phyloP scores from a whole-genome alignment of 2,329 filamentous ascomycete genomes.

The Alternaria infectoria region DNA sequence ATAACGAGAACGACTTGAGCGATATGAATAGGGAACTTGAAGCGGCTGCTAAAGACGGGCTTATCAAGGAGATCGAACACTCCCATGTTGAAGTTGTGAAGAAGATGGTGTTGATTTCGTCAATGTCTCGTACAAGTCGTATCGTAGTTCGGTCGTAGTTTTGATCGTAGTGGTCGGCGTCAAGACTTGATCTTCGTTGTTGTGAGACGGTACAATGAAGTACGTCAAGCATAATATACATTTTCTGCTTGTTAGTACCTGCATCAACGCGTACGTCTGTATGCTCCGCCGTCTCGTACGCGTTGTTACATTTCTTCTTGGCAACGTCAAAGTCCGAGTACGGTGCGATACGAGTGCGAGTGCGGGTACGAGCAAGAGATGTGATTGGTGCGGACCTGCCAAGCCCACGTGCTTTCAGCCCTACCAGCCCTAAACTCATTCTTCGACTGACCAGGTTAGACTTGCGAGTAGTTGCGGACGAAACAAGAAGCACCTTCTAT shows the following conservation, averaged over 20 bases:
- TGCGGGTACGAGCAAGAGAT: neutral
- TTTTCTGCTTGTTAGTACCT: neutral
- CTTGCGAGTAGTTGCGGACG: neutral
- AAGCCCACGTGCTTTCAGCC: neutral
- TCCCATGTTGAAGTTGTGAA: slow-evolving; percentile 9
- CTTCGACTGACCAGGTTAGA: neutral
- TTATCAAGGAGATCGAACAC: slow-evolving; percentile 18
- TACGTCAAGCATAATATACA: neutral
- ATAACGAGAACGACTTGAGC: slow-evolving; percentile 17
- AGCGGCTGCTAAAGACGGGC: slow-evolving; percentile 35
- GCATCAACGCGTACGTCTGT: neutral
- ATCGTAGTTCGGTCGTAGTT: neutral
- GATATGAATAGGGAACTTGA: slow-evolving; percentile 22
- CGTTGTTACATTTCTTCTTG: neutral
- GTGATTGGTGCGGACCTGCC: neutral
- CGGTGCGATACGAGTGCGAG: neutral
- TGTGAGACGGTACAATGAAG: neutral
- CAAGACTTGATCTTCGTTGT: neutral
- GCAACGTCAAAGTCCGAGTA: neutral
- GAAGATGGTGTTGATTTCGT: neutral
- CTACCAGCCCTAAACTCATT: neutral
- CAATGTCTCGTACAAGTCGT: neutral
- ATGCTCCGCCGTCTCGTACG: neutral
- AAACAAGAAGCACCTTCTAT: neutral
- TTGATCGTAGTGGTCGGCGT: neutral